Evolutionary conservation across 495 filamentous ascomycete species (phyloP), one percentile per base, ranked within the genome.

Genomic region (Podospora conica): DNA sequence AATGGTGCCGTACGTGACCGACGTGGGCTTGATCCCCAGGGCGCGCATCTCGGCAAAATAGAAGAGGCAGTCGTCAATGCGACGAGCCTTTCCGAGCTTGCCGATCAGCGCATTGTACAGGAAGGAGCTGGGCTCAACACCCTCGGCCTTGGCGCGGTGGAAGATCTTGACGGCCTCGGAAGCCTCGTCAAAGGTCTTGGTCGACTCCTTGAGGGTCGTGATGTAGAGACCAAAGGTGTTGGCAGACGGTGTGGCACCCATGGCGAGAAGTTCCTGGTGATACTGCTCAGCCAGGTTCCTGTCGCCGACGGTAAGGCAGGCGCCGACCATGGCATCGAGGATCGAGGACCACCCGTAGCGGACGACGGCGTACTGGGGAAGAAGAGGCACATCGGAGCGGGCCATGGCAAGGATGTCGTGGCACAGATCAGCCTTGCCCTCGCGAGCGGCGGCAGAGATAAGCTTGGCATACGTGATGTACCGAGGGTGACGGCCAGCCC

Each of bases 151-250:
- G 64, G 95, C 94, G 65, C 91, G 90, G 71, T 91, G 90, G 83
- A 98, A 98, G 76, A 98, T 96, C 80, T 94, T 94, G 73, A 98
- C 87, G 54, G 95, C 95, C 75, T 98, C 95, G 12, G 92, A 90
- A 53, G 95, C 95, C 75, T 98, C 95, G 72, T 98, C 95, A 63
- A 96, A 97, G 1, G 92, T 97, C 84, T 96, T 96, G 71, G 92
- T 91, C 0, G 93, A 95, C 70, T 96, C 93, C 79, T 97, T 96
- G 64, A 98, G 81, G 3, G 94, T 98, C 24, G 96, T 97, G 79
- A 98, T 98, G 82, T 98, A 98, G 6, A 98, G 85, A 59, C 95
- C 95, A 68, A 94, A 98, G 10, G 95, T 98, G 80, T 98, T 98
- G 60, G 95, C 96, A 1, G 95, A 93, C 31, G 96, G 96, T 22